Evolutionary conservation across 352 stramenopile species (phyloP).

Genomic region (Globisporangium sylvaticum): DNA sequence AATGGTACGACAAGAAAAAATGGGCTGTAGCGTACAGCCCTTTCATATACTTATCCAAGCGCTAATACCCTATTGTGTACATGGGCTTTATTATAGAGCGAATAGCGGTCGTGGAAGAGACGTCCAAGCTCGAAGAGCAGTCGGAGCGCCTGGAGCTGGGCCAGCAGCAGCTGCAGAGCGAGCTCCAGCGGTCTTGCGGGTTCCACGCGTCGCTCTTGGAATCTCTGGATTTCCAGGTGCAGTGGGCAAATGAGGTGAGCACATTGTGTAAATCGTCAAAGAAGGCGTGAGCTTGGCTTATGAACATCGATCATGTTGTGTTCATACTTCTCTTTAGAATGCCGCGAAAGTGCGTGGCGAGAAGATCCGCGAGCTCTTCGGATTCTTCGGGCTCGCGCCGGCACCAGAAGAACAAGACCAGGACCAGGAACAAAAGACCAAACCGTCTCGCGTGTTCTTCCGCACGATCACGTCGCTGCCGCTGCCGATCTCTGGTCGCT

Average conservation of each 20-base stretch:
- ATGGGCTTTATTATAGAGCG: conserved; percentile 24
- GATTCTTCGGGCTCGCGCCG: conserved; percentile 38
- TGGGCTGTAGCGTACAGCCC: background rate
- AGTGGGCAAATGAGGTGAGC: conserved; percentile 53
- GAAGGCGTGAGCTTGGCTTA: background rate
- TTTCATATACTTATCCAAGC: background rate
- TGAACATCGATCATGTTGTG: background rate
- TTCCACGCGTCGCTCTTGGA: conserved; percentile 53
- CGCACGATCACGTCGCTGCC: conserved; percentile 65
- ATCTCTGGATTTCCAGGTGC: conserved; percentile 63
- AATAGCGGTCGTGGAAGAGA: conserved; percentile 52
- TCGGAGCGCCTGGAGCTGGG: conserved; percentile 34
- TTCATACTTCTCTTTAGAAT: conserved; percentile 30
- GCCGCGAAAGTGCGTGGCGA: conserved; percentile 57
- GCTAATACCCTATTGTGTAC: background rate
- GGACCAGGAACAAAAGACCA: background rate
- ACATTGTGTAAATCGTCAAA: background rate
- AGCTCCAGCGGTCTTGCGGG: conserved; percentile 25
- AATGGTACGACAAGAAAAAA: conserved; percentile 23
- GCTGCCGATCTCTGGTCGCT: conserved; percentile 67
- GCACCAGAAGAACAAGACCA: background rate
- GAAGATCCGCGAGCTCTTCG: conserved; percentile 67
- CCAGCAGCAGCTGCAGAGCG: conserved; percentile 37
- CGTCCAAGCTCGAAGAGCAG: conserved; percentile 44
- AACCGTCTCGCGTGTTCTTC: conserved; percentile 32